Conservation (phyloP, 169 alveolate genomes). For the Cryptosporidium parvum region DNA sequence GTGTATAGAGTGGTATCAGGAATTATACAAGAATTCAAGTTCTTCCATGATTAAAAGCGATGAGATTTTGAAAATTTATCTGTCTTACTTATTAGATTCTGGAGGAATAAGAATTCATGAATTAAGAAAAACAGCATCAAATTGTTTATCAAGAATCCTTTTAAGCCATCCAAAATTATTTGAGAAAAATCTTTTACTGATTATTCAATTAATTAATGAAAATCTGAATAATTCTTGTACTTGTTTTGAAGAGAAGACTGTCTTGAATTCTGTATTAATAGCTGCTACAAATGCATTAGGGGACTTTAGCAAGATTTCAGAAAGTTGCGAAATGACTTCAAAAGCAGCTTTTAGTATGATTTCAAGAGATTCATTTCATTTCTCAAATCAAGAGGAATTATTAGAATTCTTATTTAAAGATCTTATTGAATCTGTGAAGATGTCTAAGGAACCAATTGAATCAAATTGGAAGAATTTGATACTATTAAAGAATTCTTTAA, state of each 20-base stretch:
- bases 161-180: constrained; percentile 28
- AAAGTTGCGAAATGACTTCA: constrained; percentile 6
- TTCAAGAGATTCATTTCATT: not conserved
- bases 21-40: constrained; percentile 6
- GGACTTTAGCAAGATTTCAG: constrained; percentile 18
- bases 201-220: constrained; percentile 13
- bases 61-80: not conserved
- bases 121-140: constrained; percentile 8
- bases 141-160: constrained; percentile 22
- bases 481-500: constrained; percentile 5
- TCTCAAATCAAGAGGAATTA: not conserved
- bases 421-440: not conserved
- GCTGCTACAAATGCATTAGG: constrained; percentile 33
- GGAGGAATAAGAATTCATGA: not conserved
- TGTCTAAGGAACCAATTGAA: not conserved
- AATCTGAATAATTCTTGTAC: not conserved
- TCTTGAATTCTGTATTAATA: not conserved
- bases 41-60: not conserved
- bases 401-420: constrained; percentile 10
- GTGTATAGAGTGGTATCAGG: constrained; percentile 24
- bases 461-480: constrained; percentile 7
- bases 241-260: constrained; percentile 29
- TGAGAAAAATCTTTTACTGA: not conserved
- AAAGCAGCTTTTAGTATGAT: not conserved
- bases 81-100: constrained; percentile 5